Base-by-base conservation (phyloP, 164 flowering plant species). In the Macadamia tetraphylla region DNA sequence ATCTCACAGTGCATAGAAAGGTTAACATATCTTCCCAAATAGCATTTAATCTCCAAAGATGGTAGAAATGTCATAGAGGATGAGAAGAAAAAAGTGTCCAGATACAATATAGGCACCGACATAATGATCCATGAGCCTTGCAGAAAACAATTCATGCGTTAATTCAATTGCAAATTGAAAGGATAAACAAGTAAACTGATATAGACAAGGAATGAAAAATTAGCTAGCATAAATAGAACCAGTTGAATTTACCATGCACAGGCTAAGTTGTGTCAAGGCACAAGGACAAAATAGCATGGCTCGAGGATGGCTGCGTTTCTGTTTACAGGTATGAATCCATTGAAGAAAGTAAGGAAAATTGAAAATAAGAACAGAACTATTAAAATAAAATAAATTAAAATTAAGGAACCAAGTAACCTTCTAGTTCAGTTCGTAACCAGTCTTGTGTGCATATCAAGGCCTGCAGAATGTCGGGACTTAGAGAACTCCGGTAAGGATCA, bases 371-470 rank as follows among this genome's bases (percentile, higher is more conserved):
- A 42, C 2, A 29, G 3, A 46, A 29, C 4, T 3, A 2, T 17
- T 43, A 3, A 56, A 63, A 4, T 18, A 7, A 51, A 40, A 31
- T 56, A 3, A 56, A 63, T 4, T 18, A 12, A 51, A 40, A 67
- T 18, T 40, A 32, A 15, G 17, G 60, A 43, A 44, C 57, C 0
- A 43, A 55, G 62, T 46, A 65, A 86, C 92, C 91, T 76, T 82
- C 81, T 35, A 74, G 49, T 70, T 85, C 88, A 12, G 64, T 62
- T 46, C 63, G 77, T 73, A 88, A 29, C 96, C 96, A 90, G 74
- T 90, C 90, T 66, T 81, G 86, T 9, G 90, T 72, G 77, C 96
- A 88, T 66, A 90, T 73, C 76, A 90, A 74, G 63, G 96, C 93
- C 66, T 90, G 84, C 42, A 81, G 72, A 48, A 78, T 80, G 59